These are phyloP conservation scores for Arthrobotrys pseudoclavata DNA, from an alignment of 2,329 filamentous ascomycete species.

Conservation along the genomic window DNA sequence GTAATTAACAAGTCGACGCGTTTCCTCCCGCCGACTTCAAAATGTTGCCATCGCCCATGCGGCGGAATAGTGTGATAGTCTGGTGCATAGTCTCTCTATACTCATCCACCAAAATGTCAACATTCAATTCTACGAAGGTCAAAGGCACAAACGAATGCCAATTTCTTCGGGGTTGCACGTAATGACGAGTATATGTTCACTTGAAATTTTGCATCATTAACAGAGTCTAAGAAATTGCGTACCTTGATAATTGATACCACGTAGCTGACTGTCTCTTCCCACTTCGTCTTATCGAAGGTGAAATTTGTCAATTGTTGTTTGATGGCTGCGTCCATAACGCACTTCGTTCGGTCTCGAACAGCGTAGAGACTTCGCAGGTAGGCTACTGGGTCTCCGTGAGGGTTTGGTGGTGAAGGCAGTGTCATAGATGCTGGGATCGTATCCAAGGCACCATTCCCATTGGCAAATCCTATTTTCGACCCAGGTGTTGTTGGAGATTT, in stretches of 20 bases:
- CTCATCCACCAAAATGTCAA: conserved; percentile 17
- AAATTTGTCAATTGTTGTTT: conserved; percentile 86
- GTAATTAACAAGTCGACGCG: conserved; percentile 79
- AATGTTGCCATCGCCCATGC: conserved; percentile 89
- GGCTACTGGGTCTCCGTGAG: conserved; percentile 85
- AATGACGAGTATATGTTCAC: too few relatives aligned
- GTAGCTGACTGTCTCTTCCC: conserved; percentile 84
- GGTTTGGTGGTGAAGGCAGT: conserved; percentile 87
- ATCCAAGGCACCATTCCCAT: conserved; percentile 53
- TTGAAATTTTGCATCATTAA: neutral
- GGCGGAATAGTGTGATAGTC: conserved; percentile 81
- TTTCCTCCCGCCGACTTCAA: conserved; percentile 82
- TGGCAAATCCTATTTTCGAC: conserved; percentile 61
- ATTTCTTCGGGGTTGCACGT: too few relatives aligned
- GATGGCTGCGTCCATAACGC: conserved; percentile 82
- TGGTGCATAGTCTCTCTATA: conserved; percentile 77
- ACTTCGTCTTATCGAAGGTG: conserved; percentile 87
- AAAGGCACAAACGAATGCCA: neutral
- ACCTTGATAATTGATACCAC: conserved; percentile 95
- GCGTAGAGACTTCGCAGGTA: conserved; percentile 92
- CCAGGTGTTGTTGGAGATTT: conserved; percentile 65
- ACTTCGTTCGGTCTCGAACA: conserved; percentile 81
- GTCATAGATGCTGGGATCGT: conserved; percentile 78
- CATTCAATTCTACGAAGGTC: neutral
- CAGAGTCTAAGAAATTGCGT: conserved; percentile 7